Base-by-base conservation (phyloP, 345 rosid species). In the Combretum micranthum region DNA sequence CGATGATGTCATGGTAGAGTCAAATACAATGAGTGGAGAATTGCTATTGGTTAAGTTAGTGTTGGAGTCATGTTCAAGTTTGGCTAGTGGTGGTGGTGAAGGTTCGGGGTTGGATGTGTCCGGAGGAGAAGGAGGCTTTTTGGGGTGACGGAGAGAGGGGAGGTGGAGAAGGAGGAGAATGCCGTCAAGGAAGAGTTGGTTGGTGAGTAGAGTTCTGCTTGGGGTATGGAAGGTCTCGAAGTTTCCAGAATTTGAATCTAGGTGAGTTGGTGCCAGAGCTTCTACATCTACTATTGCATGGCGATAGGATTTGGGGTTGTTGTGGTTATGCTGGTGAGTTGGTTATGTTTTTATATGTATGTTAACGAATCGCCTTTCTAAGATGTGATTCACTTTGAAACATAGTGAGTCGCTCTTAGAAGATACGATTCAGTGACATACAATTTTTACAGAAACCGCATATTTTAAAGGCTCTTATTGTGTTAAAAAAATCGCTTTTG, bases 241-340 rank as follows among this genome's bases (percentile, higher is more conserved):
- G 59, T 80, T 63, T 77, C 83, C 88, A 80, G 70, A 84, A 87
- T 78, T 87, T 87, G 60, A 87, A 87, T 60, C 84, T 91, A 8
- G 91, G 91, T 0, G 91, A 77, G 58, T 57, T 63, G 52, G 70
- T 59, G 43, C 23, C 49, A 52, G 19, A 39, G 75, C 66, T 22
- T 39, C 59, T 57, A 52, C 56, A 15, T 0, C 47, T n/a, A 25
- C 60, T 56, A 63, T 47, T 61, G 64, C 69, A 59, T 1, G 77
- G 55, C 2, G 71, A 63, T 15, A 63, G 68, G 21, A 50, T 22
- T 19, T 19, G 39, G 9, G 49, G 65, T 46, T 22, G 20, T n/a
- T n/a, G n/a, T n/a, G n/a, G n/a, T n/a, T n/a, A n/a, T n/a, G n/a
- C n/a, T n/a, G n/a, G n/a, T n/a, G n/a, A n/a, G n/a, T n/a, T n/a